Evolutionary conservation across 805 yeast species (phyloP), one percentile per base, ranked within the genome.

Genomic region (Metschnikowia anglica): DNA sequence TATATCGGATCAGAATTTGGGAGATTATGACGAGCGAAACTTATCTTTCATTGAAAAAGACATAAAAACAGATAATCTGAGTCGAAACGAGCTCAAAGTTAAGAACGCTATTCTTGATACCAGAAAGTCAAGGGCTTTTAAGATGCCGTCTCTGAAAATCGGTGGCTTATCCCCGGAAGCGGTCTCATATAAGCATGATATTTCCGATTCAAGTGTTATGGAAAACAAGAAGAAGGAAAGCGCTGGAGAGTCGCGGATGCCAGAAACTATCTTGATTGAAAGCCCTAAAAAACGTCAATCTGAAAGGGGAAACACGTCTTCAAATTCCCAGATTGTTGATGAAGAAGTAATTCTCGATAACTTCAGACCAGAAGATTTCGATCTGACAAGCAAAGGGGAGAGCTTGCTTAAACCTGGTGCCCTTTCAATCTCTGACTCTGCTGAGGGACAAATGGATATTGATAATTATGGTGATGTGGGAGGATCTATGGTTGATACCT

Each of bases 21-120:
- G 70, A 15, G 71, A 66, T 29, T 66, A 67, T 37, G 66, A 59
- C 5, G 72, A 65, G 41, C 51, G 53, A 3, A 60, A 66, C 42
- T 24, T 67, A 3, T 55, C 59, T 3, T 58, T 48, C 33, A 43
- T 63, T 23, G 72, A 67, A 26, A 46, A 34, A 8, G 39, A 41
- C 10, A 13, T 46, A 7, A 20, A 23, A 25, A 12, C 26, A n/a
- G 37, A 19, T n/a, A 26, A 26, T 5, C 4, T 10, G 7, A 18
- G 16, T 11, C 18, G 3, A 7, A 5, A n/a, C 21, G 18, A 21
- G 13, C 11, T 8, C 10, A 11, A 7, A 12, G 11, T 20, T 26
- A 5, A 33, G 21, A 33, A 13, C 2, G 7, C 2, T 12, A 21
- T 13, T 33, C 21, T 5, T 17, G n/a, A 10, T 3, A 19, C 12